phyloP scores from a whole-genome alignment of 352 stramenopile genomes.

The Pythium guiyangense region DNA sequence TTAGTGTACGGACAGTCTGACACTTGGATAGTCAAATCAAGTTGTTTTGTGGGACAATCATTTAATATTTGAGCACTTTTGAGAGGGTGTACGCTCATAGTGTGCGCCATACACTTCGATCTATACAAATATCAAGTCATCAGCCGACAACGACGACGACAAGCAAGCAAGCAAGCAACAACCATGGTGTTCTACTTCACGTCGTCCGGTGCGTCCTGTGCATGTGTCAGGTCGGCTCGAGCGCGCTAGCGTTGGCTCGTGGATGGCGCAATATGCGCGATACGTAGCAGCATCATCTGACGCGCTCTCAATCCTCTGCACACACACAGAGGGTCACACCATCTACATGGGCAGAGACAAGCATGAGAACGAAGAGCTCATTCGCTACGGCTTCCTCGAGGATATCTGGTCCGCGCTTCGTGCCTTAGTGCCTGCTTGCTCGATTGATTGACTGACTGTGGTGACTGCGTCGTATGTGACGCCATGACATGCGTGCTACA shows the following conservation, averaged over 20 bases:
- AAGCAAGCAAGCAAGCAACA: not conserved
- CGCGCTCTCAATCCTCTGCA: too few species aligned
- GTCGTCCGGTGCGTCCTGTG: constrained; percentile 51
- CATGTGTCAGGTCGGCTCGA: not conserved
- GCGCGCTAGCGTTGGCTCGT: too few species aligned
- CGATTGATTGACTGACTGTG: not conserved
- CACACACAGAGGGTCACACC: constrained; percentile 70
- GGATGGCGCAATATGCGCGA: too few species aligned
- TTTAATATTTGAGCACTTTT: too few species aligned
- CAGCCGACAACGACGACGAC: too few species aligned
- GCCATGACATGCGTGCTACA: constrained; percentile 8
- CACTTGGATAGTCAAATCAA: too few species aligned
- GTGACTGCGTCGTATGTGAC: not conserved
- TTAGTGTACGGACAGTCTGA: too few species aligned
- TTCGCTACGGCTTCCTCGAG: constrained; percentile 95
- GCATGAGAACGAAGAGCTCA: constrained; percentile 99
- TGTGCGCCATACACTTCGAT: too few species aligned
- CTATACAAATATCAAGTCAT: too few species aligned
- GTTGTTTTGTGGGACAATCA: too few species aligned
- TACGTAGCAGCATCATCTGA: not conserved
- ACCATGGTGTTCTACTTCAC: constrained; percentile 79
- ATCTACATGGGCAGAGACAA: constrained; percentile 99
- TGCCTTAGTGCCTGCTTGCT: not conserved
- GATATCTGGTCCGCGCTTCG: constrained; percentile 83
- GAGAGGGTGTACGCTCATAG: too few species aligned